These are phyloP conservation scores for Mycena chlorophos DNA, from an alignment of 768 basidiomycete genomes.

Conservation along the genomic window DNA sequence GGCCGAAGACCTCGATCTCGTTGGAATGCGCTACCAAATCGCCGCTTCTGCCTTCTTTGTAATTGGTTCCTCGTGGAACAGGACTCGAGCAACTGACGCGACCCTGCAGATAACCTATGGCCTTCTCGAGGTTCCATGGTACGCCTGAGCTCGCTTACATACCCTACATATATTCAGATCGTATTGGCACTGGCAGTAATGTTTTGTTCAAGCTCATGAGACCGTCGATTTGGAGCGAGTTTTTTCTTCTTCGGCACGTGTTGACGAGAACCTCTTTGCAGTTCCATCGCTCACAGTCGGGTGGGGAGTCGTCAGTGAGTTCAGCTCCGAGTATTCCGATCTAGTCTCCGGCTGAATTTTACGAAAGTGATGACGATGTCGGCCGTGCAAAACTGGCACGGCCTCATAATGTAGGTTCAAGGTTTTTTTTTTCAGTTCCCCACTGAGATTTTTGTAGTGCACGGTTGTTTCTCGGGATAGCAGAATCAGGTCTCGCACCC, in stretches of 20 bases:
- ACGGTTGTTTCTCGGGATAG: conserved; percentile 27
- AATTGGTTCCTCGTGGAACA: conserved; percentile 4
- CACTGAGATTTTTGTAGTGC: conserved; percentile 28
- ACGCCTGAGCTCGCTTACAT: background rate
- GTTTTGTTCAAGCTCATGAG: conserved; percentile 26
- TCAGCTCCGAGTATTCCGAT: background rate
- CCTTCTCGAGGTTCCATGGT: conserved; percentile 31
- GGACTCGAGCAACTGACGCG: too few species aligned
- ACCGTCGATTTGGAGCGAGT: conserved; percentile 32
- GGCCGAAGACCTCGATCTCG: conserved; percentile 34
- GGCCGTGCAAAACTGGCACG: conserved; percentile 27
- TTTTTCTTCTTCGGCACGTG: background rate
- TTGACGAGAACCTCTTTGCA: conserved; percentile 1
- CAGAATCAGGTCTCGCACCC: conserved; percentile 29
- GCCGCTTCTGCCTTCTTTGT: conserved; percentile 33
- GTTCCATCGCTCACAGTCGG: conserved; percentile 28
- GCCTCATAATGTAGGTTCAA: conserved; percentile 35
- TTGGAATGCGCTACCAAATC: conserved; percentile 28
- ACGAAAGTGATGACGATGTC: conserved; percentile 32
- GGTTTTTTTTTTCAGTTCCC: conserved; percentile 25
- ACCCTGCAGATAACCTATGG: conserved; percentile 33
- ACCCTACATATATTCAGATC: background rate
- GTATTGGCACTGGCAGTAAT: conserved; percentile 20
- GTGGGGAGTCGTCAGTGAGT: conserved; percentile 29
- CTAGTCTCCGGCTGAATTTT: background rate